Conservation (phyloP, 768 basidiomycete species). For the Amanita pallidorosea region DNA sequence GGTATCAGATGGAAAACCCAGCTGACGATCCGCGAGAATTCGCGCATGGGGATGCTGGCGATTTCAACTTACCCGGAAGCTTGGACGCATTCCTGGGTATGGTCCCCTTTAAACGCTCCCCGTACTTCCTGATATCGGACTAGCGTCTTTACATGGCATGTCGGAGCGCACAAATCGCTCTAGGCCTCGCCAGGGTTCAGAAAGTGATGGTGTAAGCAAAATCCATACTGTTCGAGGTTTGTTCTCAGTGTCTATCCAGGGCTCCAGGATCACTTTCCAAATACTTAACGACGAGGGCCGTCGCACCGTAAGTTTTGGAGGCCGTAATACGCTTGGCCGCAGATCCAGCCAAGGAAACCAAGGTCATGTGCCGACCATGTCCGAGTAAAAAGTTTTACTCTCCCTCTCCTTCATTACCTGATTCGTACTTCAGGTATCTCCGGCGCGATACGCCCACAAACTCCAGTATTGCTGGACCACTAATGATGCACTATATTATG, state of each 20-base stretch:
- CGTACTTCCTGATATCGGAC: neutral
- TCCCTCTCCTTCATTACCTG: neutral
- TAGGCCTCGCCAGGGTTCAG: neutral
- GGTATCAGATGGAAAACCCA: conserved; percentile 58
- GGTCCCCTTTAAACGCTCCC: conserved; percentile 8
- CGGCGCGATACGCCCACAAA: conserved; percentile 19
- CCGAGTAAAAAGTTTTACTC: conserved; percentile 32
- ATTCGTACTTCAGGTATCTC: conserved; percentile 20
- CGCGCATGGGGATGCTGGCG: conserved; percentile 22
- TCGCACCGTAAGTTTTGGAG: conserved; percentile 4
- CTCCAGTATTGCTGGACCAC: conserved; percentile 39
- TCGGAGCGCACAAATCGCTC: conserved; percentile 1
- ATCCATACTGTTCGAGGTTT: neutral
- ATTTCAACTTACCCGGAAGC: conserved; percentile 22
- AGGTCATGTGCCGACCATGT: conserved; percentile 31
- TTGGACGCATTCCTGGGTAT: conserved; percentile 42
- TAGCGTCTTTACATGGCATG: conserved; percentile 11
- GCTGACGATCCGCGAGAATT: conserved; percentile 69
- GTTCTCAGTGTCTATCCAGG: neutral
- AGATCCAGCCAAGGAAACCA: conserved; percentile 11
- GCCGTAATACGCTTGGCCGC: conserved; percentile 5
- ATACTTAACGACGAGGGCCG: conserved; percentile 6
- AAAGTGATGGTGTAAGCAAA: conserved; percentile 1
- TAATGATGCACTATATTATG: conserved; percentile 69
- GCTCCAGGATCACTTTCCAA: conserved; percentile 4